A percentile compares a stretch with the other conserved stretches of the same genome.
phyloP scores from a whole-genome alignment of 1,284 basidiomycete species.

The Pulchroboletus neoregius region DNA sequence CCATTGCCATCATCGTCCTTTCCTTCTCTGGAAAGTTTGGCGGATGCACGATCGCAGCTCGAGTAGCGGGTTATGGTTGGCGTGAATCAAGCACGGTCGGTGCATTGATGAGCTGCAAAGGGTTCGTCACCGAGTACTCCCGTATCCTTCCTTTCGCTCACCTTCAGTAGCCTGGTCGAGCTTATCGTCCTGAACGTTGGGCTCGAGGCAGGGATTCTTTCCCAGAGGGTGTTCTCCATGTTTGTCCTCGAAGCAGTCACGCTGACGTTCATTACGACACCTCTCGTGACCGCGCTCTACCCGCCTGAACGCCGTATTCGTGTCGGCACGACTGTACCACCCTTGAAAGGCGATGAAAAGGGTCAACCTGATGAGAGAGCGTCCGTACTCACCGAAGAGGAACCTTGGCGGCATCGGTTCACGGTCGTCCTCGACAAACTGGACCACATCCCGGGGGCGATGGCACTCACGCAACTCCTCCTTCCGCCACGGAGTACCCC shows the following conservation, averaged over 20 bases:
- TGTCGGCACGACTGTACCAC: neutral
- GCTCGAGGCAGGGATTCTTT: slow-evolving; percentile 77
- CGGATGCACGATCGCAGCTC: slow-evolving; percentile 70
- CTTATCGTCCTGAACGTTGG: slow-evolving; percentile 96
- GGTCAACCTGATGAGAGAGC: slow-evolving; percentile 16
- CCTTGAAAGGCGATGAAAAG: slow-evolving; percentile 5
- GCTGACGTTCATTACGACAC: slow-evolving; percentile 89
- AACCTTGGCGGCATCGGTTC: slow-evolving; percentile 43
- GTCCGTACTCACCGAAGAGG: slow-evolving; percentile 16
- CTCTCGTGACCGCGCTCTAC: slow-evolving; percentile 73
- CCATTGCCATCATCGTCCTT: slow-evolving; percentile 73
- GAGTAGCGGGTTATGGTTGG: slow-evolving; percentile 64
- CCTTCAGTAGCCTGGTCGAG: slow-evolving; percentile 64
- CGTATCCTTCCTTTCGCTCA: neutral
- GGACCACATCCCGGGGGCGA: slow-evolving; percentile 79
- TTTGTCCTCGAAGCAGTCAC: slow-evolving; percentile 87
- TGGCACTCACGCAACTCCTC: slow-evolving; percentile 65
- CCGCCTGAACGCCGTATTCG: slow-evolving; percentile 55
- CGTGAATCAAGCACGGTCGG: slow-evolving; percentile 86
- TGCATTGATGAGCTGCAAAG: slow-evolving; percentile 94
- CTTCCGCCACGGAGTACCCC: slow-evolving; percentile 9
- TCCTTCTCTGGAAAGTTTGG: slow-evolving; percentile 85
- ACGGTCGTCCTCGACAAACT: slow-evolving; percentile 86
- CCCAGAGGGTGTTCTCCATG: slow-evolving; percentile 76
- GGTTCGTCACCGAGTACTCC: slow-evolving; percentile 43